Evolutionary conservation across 805 yeast genomes (phyloP).

Genomic region (Ogataea henricii): DNA sequence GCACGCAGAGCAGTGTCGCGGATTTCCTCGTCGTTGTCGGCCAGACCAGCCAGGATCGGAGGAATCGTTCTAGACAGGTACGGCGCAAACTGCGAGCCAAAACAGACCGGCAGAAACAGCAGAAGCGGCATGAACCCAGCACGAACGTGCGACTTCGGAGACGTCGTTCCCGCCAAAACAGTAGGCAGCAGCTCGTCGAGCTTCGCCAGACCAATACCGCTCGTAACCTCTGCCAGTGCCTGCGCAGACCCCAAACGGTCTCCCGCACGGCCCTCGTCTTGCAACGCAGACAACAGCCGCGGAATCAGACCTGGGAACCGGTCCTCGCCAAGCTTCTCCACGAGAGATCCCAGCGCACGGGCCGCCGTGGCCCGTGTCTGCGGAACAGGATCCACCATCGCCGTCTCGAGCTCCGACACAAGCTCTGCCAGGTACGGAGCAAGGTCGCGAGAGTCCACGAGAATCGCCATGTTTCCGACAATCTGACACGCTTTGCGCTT

Average conservation of each 20-base stretch:
- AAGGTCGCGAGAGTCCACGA: conserved; percentile 86
- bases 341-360: conserved; percentile 93
- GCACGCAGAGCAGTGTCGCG: conserved; percentile 90
- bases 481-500: conserved; percentile 95
- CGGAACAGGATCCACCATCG: conserved; percentile 99
- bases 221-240: conserved; percentile 89
- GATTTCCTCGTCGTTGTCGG: conserved; percentile 83
- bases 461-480: conserved; percentile 97
- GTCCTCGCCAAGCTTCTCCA: conserved; percentile 95
- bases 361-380: conserved; percentile 97
- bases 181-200: conserved; percentile 87
- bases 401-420: conserved; percentile 80
- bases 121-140: conserved; percentile 92
- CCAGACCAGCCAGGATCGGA: conserved; percentile 88
- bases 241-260: conserved; percentile 97
- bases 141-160: conserved; percentile 69
- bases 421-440: conserved; percentile 78
- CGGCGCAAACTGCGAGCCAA: conserved; percentile 89
- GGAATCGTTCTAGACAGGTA: conserved; percentile 84
- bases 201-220: conserved; percentile 86
- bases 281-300: conserved; percentile 69
- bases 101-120: conserved; percentile 89
- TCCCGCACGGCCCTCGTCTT: conserved; percentile 78
- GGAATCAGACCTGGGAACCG: conserved; percentile 91
- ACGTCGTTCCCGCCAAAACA: conserved; percentile 70